Percentiles rank a stretch among this genome's conserved stretches.
These are phyloP conservation scores for Ceratocystis variospora DNA, from an alignment of 2,329 filamentous ascomycete genomes.

Conservation along the genomic window DNA sequence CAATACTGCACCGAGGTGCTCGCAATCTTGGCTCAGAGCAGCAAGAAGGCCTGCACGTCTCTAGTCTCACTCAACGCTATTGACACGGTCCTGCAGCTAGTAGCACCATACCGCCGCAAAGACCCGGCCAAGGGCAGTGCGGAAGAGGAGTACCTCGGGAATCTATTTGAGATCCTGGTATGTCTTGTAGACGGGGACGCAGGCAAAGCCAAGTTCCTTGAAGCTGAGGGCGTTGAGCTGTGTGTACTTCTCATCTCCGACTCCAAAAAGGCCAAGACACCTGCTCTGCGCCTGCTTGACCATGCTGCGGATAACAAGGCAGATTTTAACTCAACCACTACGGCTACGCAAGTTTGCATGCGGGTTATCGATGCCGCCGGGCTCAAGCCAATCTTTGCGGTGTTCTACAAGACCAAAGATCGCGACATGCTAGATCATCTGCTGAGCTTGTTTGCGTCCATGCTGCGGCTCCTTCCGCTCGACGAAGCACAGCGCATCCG, in stretches of 20 bases:
- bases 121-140: constrained; percentile 76
- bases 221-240: constrained; percentile 84
- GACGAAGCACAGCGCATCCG: constrained; percentile 68
- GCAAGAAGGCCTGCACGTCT: constrained; percentile 47
- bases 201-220: constrained; percentile 70
- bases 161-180: constrained; percentile 75
- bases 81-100: constrained; percentile 67
- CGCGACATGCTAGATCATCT: constrained; percentile 64
- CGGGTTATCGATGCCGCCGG: constrained; percentile 71
- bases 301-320: constrained; percentile 47
- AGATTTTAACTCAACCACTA: constrained; percentile 27
- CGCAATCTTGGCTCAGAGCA: constrained; percentile 73
- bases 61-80: constrained; percentile 56
- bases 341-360: constrained; percentile 52
- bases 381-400: constrained; percentile 69
- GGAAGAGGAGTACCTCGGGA: constrained; percentile 91
- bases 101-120: constrained; percentile 70
- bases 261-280: constrained; percentile 61
- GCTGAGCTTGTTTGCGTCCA: constrained; percentile 67
- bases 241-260: constrained; percentile 84
- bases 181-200: constrained; percentile 61
- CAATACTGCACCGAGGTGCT: constrained; percentile 89
- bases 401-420: constrained; percentile 71
- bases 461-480: constrained; percentile 66
- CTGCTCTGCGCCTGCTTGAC: constrained; percentile 70